These are phyloP conservation scores for Chrysanthemum seticuspe DNA, from an alignment of 129 eudicot species.

Conservation along the genomic window DNA sequence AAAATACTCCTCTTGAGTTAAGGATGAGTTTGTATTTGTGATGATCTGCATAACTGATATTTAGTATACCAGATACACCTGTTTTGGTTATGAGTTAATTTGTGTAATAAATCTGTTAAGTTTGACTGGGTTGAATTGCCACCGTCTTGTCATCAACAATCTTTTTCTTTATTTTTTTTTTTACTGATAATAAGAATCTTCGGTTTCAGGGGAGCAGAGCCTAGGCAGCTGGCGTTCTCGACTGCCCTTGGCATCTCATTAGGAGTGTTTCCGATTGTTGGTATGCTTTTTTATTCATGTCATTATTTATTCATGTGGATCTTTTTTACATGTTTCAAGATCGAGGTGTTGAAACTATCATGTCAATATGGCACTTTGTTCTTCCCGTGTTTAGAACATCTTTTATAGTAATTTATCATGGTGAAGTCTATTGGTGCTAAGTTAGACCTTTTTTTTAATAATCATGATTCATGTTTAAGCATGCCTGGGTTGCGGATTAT, in stretches of 20 bases:
- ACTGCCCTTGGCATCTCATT: conserved; percentile 78
- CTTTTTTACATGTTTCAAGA: no score
- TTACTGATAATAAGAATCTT: conserved; percentile 12
- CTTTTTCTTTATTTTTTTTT: background rate
- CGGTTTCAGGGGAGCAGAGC: conserved; percentile 82
- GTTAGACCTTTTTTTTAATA: no score
- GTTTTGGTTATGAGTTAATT: no score
- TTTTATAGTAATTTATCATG: no score
- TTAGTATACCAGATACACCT: no score
- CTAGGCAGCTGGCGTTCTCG: conserved; percentile 86
- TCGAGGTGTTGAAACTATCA: no score
- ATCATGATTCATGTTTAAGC: no score
- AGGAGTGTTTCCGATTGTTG: conserved; percentile 88
- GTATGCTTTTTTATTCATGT: conserved; percentile 38
- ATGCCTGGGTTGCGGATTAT: no score
- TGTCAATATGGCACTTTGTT: no score
- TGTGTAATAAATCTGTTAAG: background rate
- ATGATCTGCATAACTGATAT: no score
- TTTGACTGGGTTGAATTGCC: background rate
- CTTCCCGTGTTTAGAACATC: no score
- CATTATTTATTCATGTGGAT: background rate
- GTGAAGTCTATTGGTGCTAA: no score
- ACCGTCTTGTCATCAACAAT: background rate
- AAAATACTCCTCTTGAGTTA: background rate
- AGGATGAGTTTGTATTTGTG: background rate